Percentiles rank a stretch among this genome's conserved stretches.
phyloP scores from a whole-genome alignment of 106 monocot genomes.

The Platanthera zijinensis region DNA sequence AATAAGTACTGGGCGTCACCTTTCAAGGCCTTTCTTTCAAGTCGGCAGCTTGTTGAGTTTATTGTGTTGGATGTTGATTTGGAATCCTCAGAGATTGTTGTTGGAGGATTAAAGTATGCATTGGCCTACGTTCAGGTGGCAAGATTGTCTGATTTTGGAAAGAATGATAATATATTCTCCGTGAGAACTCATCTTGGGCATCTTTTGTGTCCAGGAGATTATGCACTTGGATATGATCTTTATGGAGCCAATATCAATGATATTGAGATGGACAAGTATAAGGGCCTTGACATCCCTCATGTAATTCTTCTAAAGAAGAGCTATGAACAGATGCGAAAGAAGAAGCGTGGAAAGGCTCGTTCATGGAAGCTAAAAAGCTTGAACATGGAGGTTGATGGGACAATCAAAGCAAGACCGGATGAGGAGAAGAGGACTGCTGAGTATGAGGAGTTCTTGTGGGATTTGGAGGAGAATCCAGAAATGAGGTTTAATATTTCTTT shows the following conservation, averaged over 20 bases:
- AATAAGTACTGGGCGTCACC: conserved; percentile 49
- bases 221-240: conserved; percentile 80
- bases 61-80: conserved; percentile 41
- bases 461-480: conserved; percentile 74
- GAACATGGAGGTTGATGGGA: conserved; percentile 52
- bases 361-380: conserved; percentile 75
- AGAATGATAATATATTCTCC: conserved; percentile 54
- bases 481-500: conserved; percentile 57
- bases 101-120: conserved; percentile 47
- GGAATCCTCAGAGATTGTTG: conserved; percentile 19
- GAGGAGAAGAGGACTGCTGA: conserved; percentile 63
- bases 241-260: conserved; percentile 71
- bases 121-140: conserved; percentile 62
- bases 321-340: conserved; percentile 55
- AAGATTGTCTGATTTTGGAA: conserved; percentile 64
- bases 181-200: conserved; percentile 72
- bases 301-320: conserved; percentile 81
- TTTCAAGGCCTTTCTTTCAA: conserved; percentile 34
- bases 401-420: conserved; percentile 24
- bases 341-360: conserved; percentile 38
- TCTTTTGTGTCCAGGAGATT: conserved; percentile 60
- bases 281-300: conserved; percentile 39
- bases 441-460: conserved; percentile 67
- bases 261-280: conserved; percentile 55
- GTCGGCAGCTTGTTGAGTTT: conserved; percentile 55